A percentile compares a stretch with the other conserved stretches of the same genome.
Evolutionary conservation across 2,329 filamentous ascomycete genomes (phyloP).

Genomic region (Magnaporthiopsis incrustans): DNA sequence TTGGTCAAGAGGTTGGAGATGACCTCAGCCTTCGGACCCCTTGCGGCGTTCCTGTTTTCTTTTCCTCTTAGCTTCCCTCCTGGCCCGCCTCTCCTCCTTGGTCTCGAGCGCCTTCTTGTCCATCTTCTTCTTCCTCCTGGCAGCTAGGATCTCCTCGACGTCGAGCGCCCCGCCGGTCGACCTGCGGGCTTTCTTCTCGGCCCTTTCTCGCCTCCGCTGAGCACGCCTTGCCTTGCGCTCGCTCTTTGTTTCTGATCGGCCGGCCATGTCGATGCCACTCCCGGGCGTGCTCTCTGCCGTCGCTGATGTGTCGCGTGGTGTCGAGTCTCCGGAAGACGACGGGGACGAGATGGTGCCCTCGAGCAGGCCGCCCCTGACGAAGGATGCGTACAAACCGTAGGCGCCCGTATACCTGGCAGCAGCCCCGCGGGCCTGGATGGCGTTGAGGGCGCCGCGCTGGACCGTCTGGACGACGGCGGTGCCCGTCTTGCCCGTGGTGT

Average conservation of each 20-base stretch:
- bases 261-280: slow-evolving; percentile 16
- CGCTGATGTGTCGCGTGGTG: slow-evolving; percentile 12
- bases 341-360: slow-evolving; percentile 53
- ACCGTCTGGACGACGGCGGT: slow-evolving; percentile 46
- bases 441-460: slow-evolving; percentile 43
- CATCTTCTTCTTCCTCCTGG: slow-evolving; percentile 8
- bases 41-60: slow-evolving; percentile 17
- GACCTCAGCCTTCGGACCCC: slow-evolving; percentile 24
- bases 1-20: neutral
- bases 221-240: slow-evolving; percentile 28
- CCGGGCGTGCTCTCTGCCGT: slow-evolving; percentile 22
- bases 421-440: slow-evolving; percentile 37
- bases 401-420: slow-evolving; percentile 50
- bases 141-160: slow-evolving; percentile 8
- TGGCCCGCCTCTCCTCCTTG: slow-evolving; percentile 25
- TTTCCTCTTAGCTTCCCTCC: slow-evolving; percentile 26
- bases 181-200: slow-evolving; percentile 24
- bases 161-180: slow-evolving; percentile 23
- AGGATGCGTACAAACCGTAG: slow-evolving; percentile 69
- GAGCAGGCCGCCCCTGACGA: slow-evolving; percentile 74
- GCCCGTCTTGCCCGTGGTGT: slow-evolving; percentile 47
- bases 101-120: slow-evolving; percentile 12
- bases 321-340: slow-evolving; percentile 16
- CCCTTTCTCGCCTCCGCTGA: slow-evolving; percentile 21
- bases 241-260: slow-evolving; percentile 12